phyloP scores from a whole-genome alignment of 345 rosid species.

The Hypericum androsaemum region DNA sequence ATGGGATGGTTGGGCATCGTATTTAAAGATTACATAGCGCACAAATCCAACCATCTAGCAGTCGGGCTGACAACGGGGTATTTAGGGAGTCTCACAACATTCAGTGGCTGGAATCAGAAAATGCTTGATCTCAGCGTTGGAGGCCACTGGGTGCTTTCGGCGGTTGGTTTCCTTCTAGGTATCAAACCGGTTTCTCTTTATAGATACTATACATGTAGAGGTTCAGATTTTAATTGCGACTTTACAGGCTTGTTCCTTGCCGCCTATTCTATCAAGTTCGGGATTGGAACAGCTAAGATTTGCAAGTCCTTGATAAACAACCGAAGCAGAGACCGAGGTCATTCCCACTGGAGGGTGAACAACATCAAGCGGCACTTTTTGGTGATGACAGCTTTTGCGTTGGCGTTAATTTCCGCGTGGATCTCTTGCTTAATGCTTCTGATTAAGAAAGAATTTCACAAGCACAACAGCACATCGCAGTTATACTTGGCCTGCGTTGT shows the following conservation, averaged over 20 bases:
- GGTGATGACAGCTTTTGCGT: conserved; percentile 29
- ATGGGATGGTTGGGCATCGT: conserved; percentile 97
- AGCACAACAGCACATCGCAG: conserved; percentile 40
- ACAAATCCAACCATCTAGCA: conserved; percentile 55
- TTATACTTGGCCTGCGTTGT: conserved; percentile 78
- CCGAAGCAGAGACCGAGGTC: conserved; percentile 9
- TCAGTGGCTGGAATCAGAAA: conserved; percentile 96
- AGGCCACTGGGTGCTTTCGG: conserved; percentile 63
- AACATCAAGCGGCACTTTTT: conserved; percentile 31
- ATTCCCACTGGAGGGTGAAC: conserved; percentile 31
- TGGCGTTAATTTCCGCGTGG: conserved; percentile 40
- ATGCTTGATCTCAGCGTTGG: conserved; percentile 75
- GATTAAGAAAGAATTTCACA: conserved; percentile 33
- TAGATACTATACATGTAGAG: background rate
- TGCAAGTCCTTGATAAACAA: conserved; percentile 42
- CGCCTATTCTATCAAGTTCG: conserved; percentile 60
- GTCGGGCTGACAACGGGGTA: conserved; percentile 83
- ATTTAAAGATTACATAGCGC: conserved; percentile 58
- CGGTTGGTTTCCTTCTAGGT: conserved; percentile 70
- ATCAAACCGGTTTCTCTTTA: conserved; percentile 6
- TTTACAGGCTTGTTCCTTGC: conserved; percentile 73
- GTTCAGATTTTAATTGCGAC: background rate
- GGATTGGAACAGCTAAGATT: conserved; percentile 76
- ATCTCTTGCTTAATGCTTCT: conserved; percentile 34
- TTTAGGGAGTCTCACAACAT: conserved; percentile 89